Evolutionary conservation across 2,329 filamentous ascomycete species (phyloP).

Genomic region (Ramularia collo-cygni): DNA sequence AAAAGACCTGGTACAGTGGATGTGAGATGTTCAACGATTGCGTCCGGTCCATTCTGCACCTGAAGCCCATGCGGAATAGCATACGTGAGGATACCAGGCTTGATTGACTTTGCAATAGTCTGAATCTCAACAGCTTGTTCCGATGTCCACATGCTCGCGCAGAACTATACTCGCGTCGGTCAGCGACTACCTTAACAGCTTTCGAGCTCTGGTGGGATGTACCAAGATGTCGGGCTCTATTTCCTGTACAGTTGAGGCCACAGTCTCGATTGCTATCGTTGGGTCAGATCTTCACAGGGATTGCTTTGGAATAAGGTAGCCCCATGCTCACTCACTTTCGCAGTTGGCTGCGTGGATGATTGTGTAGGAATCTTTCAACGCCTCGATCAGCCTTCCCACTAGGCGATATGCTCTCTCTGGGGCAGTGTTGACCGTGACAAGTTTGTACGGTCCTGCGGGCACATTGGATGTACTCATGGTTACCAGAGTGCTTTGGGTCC

Average conservation of each 20-base stretch:
- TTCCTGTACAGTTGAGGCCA: conserved; percentile 47
- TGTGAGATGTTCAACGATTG: conserved; percentile 47
- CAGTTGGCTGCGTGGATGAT: conserved; percentile 58
- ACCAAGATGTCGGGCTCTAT: conserved; percentile 41
- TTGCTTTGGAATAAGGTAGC: too few relatives aligned
- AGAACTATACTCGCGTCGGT: conserved; percentile 43
- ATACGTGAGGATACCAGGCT: conserved; percentile 46
- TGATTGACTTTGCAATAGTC: conserved; percentile 38
- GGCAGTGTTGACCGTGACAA: conserved; percentile 62
- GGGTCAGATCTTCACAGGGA: background rate
- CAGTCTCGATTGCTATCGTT: conserved; percentile 30
- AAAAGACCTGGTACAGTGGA: conserved; percentile 11
- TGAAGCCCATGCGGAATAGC: conserved; percentile 50
- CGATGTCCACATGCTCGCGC: conserved; percentile 53
- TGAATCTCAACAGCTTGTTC: conserved; percentile 44
- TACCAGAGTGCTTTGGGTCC: background rate
- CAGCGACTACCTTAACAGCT: background rate
- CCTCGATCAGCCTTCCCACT: conserved; percentile 55
- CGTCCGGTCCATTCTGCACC: conserved; percentile 48
- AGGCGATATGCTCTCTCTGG: conserved; percentile 58
- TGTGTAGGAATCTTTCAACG: conserved; percentile 56
- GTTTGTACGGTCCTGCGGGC: conserved; percentile 49
- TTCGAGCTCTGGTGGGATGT: background rate
- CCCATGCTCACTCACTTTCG: conserved; percentile 52
- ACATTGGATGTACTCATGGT: conserved; percentile 1